Conservation (phyloP, 164 flowering plant species). For the Annona squamosa region DNA sequence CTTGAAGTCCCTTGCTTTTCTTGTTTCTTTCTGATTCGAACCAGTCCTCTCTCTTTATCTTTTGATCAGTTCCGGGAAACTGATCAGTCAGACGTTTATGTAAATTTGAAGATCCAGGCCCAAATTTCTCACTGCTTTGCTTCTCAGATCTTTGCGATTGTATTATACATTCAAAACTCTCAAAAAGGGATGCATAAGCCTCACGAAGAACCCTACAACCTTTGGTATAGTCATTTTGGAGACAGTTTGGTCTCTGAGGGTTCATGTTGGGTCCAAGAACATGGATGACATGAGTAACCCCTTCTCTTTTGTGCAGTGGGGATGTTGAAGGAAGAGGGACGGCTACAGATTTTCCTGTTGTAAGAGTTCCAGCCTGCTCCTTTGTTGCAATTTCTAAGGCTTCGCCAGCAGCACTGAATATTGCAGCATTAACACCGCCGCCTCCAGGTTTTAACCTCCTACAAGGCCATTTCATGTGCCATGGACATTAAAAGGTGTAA, state of each 20-base stretch:
- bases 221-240: conserved; percentile 56
- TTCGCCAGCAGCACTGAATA: conserved; percentile 80
- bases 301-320: conserved; percentile 60
- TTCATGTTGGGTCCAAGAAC: conserved; percentile 99
- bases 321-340: conserved; percentile 77
- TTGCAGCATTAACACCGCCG: conserved; percentile 96
- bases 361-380: conserved; percentile 54
- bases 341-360: conserved; percentile 63
- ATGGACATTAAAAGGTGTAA: not conserved
- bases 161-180: conserved; percentile 51
- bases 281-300: conserved; percentile 94
- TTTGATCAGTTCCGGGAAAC: conserved; percentile 26
- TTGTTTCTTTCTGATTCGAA: conserved; percentile 42
- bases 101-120: conserved; percentile 15
- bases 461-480: conserved; percentile 15
- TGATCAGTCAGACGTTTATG: conserved; percentile 16
- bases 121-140: conserved; percentile 8
- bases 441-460: conserved; percentile 95
- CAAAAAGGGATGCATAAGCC: conserved; percentile 82
- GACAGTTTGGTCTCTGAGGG: conserved; percentile 74
- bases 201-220: conserved; percentile 68
- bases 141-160: conserved; percentile 14
- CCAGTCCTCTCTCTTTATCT: conserved; percentile 38
- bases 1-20: conserved; percentile 45
- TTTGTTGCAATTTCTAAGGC: conserved; percentile 69